Evolutionary conservation across 2,329 filamentous ascomycete species (phyloP).

Genomic region (Acephala macrosclerotiorum): DNA sequence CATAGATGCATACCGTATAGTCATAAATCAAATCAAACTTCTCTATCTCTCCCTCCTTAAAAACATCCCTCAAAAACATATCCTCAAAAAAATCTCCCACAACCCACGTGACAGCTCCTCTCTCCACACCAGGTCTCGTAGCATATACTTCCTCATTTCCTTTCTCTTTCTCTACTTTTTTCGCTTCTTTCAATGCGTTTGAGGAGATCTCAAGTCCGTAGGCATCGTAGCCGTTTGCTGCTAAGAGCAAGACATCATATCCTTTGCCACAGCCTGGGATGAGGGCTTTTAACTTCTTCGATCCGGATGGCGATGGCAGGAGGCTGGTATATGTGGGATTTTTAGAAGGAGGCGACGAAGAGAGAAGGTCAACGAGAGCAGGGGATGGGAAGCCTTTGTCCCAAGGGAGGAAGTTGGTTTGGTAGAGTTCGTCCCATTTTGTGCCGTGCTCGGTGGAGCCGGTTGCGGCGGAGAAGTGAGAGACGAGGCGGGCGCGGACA

Average conservation of each 20-base stretch:
- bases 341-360: constrained; percentile 48
- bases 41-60: constrained; percentile 40
- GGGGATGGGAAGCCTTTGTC: constrained; percentile 61
- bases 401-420: constrained; percentile 57
- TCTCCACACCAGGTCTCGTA: constrained; percentile 50
- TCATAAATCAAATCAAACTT: constrained; percentile 73
- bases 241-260: constrained; percentile 80
- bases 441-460: constrained; percentile 31
- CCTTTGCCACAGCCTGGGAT: constrained; percentile 85
- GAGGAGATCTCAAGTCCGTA: constrained; percentile 70
- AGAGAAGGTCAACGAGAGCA: constrained; percentile 61
- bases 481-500: constrained; percentile 34
- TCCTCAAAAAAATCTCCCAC: constrained; percentile 72
- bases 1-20: constrained; percentile 59
- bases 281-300: constrained; percentile 61
- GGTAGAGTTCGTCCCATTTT: constrained; percentile 59
- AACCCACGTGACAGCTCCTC: constrained; percentile 63
- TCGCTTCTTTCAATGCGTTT: constrained; percentile 30
- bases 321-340: constrained; percentile 51
- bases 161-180: constrained; percentile 31
- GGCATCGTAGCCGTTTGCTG: constrained; percentile 78
- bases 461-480: constrained; percentile 36
- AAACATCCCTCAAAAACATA: constrained; percentile 56
- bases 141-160: constrained; percentile 52
- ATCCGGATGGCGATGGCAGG: constrained; percentile 42